Evolutionary conservation across 805 yeast genomes (phyloP).

Genomic region (Cyberlindnera bimundalis): DNA sequence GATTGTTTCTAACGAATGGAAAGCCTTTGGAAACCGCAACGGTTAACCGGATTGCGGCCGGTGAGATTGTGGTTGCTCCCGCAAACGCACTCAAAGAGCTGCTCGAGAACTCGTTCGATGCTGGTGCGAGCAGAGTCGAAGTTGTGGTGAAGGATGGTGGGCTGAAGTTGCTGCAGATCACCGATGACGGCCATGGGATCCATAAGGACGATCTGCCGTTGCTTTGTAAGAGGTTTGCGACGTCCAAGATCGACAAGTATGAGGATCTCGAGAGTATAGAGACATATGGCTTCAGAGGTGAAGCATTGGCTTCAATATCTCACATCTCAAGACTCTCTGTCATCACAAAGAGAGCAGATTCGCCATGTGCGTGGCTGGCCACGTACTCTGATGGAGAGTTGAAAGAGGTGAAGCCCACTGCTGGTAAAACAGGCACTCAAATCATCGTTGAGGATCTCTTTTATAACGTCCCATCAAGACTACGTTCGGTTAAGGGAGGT

Average conservation of each 20-base stretch:
- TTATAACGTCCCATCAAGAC: constrained; percentile 79
- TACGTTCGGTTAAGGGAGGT: constrained; percentile 59
- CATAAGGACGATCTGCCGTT: constrained; percentile 65
- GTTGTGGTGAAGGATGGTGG: constrained; percentile 91
- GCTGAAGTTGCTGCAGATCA: constrained; percentile 74
- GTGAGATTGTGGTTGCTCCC: constrained; percentile 92
- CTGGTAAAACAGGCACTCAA: constrained; percentile 87
- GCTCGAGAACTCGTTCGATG: constrained; percentile 90
- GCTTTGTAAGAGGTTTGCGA: constrained; percentile 89
- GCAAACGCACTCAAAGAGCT: constrained; percentile 92
- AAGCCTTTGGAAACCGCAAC: constrained; percentile 62
- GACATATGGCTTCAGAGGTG: constrained; percentile 95
- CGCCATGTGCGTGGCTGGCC: constrained; percentile 68
- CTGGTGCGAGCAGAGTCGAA: constrained; percentile 70
- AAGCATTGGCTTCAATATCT: constrained; percentile 91
- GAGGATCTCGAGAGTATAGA: constrained; percentile 69
- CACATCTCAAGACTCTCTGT: constrained; percentile 83
- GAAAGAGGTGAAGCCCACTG: constrained; percentile 54
- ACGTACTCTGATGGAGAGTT: constrained; percentile 66
- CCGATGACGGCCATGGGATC: constrained; percentile 90
- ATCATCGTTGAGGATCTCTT: constrained; percentile 84
- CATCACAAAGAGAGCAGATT: constrained; percentile 60
- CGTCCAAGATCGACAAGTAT: constrained; percentile 73
- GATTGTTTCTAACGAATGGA: no score
- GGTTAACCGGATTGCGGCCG: constrained; percentile 92